Evolutionary conservation across 2,329 filamentous ascomycete genomes (phyloP).

Genomic region (Triangularia verruculosa): DNA sequence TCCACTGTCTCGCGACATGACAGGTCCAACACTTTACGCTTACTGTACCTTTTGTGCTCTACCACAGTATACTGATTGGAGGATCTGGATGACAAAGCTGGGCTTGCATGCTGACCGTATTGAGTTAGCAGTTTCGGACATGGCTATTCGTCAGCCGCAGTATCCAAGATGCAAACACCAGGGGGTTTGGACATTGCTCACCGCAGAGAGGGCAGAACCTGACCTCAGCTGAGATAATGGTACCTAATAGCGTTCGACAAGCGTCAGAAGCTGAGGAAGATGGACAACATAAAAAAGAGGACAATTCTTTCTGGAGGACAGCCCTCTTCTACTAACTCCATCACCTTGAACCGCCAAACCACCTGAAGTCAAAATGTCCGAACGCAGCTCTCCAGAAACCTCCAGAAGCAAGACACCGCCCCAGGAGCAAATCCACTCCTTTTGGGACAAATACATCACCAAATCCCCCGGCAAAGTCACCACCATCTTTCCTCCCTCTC

Average conservation of each 20-base stretch:
- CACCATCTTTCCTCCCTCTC: conserved; percentile 66
- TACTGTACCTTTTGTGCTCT: background rate
- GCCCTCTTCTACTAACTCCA: background rate
- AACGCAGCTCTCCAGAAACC: background rate
- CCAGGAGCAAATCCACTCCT: conserved; percentile 66
- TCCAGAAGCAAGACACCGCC: conserved; percentile 36
- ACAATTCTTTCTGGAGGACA: background rate
- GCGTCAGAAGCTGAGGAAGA: background rate
- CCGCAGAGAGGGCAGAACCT: background rate
- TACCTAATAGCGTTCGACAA: background rate
- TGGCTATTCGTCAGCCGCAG: background rate
- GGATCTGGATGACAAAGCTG: background rate
- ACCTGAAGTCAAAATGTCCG: background rate
- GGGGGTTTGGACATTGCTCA: background rate
- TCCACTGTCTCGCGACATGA: background rate
- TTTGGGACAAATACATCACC: conserved; percentile 70
- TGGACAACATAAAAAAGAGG: background rate
- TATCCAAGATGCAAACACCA: background rate
- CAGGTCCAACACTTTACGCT: background rate
- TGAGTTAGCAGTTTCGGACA: background rate
- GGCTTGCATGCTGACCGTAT: background rate
- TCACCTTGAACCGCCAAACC: background rate
- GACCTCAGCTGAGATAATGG: background rate
- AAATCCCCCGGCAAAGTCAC: conserved; percentile 73
- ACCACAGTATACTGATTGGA: background rate